Conservation (phyloP, 139 green algal genomes). For the Coelastrella sp. region DNA sequence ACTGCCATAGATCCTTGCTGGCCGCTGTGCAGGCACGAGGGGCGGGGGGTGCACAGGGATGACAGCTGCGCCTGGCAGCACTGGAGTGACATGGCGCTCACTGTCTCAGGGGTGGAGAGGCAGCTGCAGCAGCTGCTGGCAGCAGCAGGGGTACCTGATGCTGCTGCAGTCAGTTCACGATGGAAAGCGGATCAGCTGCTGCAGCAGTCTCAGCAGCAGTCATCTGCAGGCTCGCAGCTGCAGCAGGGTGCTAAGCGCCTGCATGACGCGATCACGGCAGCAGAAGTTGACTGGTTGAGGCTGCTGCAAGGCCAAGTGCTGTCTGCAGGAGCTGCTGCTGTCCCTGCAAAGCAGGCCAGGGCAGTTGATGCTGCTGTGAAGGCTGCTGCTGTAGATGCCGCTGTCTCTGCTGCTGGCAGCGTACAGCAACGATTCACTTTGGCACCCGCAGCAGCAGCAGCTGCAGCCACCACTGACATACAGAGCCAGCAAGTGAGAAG, state of each 20-base stretch:
- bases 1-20: conserved; percentile 53
- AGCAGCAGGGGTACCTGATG: neutral
- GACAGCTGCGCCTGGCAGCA: conserved; percentile 50
- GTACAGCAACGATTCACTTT: no score
- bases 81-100: conserved; percentile 10
- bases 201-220: conserved; percentile 28
- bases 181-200: conserved; percentile 27
- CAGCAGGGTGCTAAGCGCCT: neutral
- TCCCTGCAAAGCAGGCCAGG: neutral
- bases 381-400: neutral
- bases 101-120: neutral
- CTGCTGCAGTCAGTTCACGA: neutral
- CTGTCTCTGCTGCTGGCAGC: neutral
- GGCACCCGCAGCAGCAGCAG: neutral
- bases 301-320: neutral
- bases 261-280: neutral
- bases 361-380: conserved; percentile 11
- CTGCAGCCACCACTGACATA: no score
- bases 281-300: conserved; percentile 23
- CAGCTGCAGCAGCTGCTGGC: conserved; percentile 39
- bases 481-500: neutral
- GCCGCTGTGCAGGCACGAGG: conserved; percentile 63
- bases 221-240: neutral
- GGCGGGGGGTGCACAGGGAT: conserved; percentile 52
- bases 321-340: neutral